Evolutionary conservation across 345 rosid species (phyloP), one percentile per base, ranked within the genome.

Genomic region (Erucastrum elatum): DNA sequence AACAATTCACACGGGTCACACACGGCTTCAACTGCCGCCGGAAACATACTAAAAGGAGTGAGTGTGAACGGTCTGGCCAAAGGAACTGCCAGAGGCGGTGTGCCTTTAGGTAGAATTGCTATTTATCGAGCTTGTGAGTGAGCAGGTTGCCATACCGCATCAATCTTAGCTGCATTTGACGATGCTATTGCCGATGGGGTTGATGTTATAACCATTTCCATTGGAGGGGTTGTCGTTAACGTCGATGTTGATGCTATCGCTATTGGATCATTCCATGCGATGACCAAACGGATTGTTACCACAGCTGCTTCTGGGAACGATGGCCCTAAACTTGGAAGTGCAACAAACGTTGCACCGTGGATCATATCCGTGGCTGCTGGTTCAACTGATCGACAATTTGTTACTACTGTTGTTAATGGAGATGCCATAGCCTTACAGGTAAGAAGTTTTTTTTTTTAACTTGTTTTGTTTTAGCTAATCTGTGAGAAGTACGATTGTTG

Each of bases 151-250:
- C 37, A 26, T 1, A 17, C 62, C 0, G 62, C 2, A 3, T 44
- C 34, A 5, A 12, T 82, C 0, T 4, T 84, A 6, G 83, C 87
- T 68, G 80, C 83, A 0, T 75, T 80, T 35, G 83, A 80, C 15
- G 83, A 80, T 56, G 83, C 83, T 26, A 72, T 77, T 17, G 81
- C 75, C 6, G 84, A 81, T 51, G 81, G 98, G 0, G 98, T 94
- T 13, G 90, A 94, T 51, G 82, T 91, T 35, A 85, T 91, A 77
- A 91, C 97, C 31, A 61, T 94, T 13, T 94, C 97, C 4, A 86
- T 91, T 0, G 94, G 97, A 3, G 96, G 94, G 7, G 58, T 6
- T 2, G 2, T 25, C 26, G 64, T 53, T 64, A 58, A 30, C 13
- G 86, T 84, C 12, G 87, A 82, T 56, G 10, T 59, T 16, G 89